A percentile compares a stretch with the other conserved stretches of the same genome.
Conservation (phyloP, 306 rosid genomes). For the Trifolium repens region DNA sequence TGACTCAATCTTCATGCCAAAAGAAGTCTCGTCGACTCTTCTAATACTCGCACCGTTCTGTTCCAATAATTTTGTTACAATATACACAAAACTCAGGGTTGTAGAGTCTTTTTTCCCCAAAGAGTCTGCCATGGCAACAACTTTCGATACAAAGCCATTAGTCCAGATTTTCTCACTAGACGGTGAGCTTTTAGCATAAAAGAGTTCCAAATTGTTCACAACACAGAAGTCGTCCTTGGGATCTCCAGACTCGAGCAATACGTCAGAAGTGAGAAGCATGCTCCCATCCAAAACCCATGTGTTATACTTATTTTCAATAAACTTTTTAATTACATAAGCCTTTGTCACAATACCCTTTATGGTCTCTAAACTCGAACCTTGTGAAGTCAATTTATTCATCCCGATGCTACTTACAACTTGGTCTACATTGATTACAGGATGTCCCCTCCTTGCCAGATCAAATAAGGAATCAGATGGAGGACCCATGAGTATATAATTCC, state of each 20-base stretch:
- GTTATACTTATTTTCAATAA: slow-evolving; percentile 60
- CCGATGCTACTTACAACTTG: slow-evolving; percentile 56
- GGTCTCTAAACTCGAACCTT: slow-evolving; percentile 48
- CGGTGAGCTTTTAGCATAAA: slow-evolving; percentile 58
- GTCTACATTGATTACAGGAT: slow-evolving; percentile 66
- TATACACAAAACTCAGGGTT: slow-evolving; percentile 49
- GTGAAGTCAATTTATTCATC: slow-evolving; percentile 49
- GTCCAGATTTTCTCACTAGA: slow-evolving; percentile 60
- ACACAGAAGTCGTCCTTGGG: slow-evolving; percentile 47
- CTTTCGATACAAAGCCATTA: slow-evolving; percentile 44
- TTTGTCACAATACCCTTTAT: slow-evolving; percentile 58
- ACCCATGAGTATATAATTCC: slow-evolving; percentile 68
- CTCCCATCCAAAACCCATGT: slow-evolving; percentile 69
- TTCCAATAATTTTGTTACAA: slow-evolving; percentile 47
- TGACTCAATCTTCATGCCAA: slow-evolving; percentile 49
- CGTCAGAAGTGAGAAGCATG: slow-evolving; percentile 59
- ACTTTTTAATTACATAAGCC: slow-evolving; percentile 57
- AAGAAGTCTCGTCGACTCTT: slow-evolving; percentile 40
- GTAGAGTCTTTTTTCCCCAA: slow-evolving; percentile 47
- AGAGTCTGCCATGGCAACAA: slow-evolving; percentile 50
- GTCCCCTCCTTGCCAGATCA: slow-evolving; percentile 87
- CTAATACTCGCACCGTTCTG: slow-evolving; percentile 44
- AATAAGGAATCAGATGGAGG: slow-evolving; percentile 63
- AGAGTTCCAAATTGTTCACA: slow-evolving; percentile 60
- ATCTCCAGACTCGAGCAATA: slow-evolving; percentile 43